Conservation (phyloP, 805 yeast genomes). For the Ogataea methylovora region DNA sequence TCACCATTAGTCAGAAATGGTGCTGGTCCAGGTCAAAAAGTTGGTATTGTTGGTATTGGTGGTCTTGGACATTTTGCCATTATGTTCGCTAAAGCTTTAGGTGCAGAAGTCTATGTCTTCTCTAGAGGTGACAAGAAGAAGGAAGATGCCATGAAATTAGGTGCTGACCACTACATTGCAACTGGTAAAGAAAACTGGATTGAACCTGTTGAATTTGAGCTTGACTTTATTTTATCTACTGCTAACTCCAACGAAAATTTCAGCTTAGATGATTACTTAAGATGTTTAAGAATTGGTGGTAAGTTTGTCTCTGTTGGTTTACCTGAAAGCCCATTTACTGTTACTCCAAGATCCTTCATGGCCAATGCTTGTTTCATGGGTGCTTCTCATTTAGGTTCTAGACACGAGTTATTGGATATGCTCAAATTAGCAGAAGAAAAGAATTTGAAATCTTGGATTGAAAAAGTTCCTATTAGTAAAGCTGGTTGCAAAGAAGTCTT, state of each 20-base stretch:
- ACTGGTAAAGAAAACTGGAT: conserved; percentile 34
- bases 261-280: conserved; percentile 40
- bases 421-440: conserved; percentile 55
- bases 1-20: conserved; percentile 54
- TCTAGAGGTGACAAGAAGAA: conserved; percentile 44
- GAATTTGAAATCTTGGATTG: conserved; percentile 55
- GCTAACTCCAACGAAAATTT: conserved; percentile 45
- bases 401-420: conserved; percentile 59
- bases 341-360: conserved; percentile 34
- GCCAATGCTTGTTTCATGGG: conserved; percentile 43
- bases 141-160: conserved; percentile 44
- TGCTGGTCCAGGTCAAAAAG: conserved; percentile 25
- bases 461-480: conserved; percentile 46
- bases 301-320: conserved; percentile 60
- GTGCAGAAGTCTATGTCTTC: conserved; percentile 54
- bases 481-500: conserved; percentile 48
- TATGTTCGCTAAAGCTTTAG: conserved; percentile 52
- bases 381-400: conserved; percentile 54
- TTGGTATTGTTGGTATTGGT: conserved; percentile 59
- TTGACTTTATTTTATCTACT: conserved; percentile 48
- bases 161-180: conserved; percentile 48
- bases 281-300: conserved; percentile 49
- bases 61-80: conserved; percentile 64
- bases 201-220: conserved; percentile 18
- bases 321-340: conserved; percentile 42